Percentiles rank a stretch among this genome's conserved stretches.
Evolutionary conservation across 2,329 filamentous ascomycete species (phyloP).

Genomic region (Pyrenochaeta sp.): DNA sequence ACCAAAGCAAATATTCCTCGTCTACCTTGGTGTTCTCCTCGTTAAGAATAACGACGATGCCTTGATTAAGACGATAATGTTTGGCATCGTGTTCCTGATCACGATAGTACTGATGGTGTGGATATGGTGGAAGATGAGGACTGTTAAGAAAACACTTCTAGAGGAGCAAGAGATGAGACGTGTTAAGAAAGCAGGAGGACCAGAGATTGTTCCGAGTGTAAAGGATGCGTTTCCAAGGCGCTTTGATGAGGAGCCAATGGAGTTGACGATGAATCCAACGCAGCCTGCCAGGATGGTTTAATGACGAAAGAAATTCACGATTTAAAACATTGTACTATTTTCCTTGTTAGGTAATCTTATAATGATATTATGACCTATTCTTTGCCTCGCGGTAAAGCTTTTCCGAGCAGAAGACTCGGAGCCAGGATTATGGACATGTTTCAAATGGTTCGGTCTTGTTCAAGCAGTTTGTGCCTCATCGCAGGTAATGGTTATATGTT

Average conservation of each 20-base stretch:
- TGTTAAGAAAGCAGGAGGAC: constrained; percentile 22
- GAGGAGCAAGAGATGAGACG: constrained; percentile 42
- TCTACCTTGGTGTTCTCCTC: constrained; percentile 44
- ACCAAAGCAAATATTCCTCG: constrained; percentile 47
- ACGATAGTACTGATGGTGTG: constrained; percentile 40
- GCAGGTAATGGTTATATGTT: too few species aligned
- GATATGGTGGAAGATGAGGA: constrained; percentile 45
- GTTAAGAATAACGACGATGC: constrained; percentile 35
- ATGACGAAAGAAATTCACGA: neutral
- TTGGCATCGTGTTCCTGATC: constrained; percentile 37
- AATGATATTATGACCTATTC: constrained; percentile 18
- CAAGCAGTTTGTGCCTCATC: too few species aligned
- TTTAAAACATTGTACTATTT: constrained; percentile 2
- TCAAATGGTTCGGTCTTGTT: too few species aligned
- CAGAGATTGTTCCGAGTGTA: constrained; percentile 24
- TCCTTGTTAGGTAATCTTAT: constrained; percentile 18
- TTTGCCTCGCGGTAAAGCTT: too few species aligned
- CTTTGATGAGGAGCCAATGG: constrained; percentile 24
- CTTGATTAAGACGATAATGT: constrained; percentile 38
- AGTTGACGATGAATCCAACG: constrained; percentile 22
- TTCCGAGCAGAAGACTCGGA: too few species aligned
- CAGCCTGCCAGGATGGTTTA: constrained; percentile 30
- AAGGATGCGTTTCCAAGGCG: constrained; percentile 27
- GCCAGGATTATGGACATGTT: too few species aligned
- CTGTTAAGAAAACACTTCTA: constrained; percentile 39